These are phyloP conservation scores for Hypoxylon rickii DNA, from an alignment of 495 filamentous ascomycete genomes.

Conservation along the genomic window DNA sequence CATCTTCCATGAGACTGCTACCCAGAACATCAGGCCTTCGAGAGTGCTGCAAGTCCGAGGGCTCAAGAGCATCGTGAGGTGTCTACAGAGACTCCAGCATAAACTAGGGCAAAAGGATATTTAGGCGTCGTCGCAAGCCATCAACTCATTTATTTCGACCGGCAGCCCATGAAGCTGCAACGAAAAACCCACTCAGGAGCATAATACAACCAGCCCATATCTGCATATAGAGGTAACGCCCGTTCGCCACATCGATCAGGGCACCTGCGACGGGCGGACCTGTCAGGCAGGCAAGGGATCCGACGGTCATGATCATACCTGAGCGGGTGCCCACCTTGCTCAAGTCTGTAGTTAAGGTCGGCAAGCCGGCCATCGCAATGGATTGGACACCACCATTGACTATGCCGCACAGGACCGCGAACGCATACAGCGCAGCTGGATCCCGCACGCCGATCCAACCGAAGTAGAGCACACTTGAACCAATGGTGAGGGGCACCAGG, in stretches of 20 bases:
- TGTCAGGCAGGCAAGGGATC: constrained; percentile 64
- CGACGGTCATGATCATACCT: constrained; percentile 71
- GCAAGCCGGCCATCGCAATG: constrained; percentile 63
- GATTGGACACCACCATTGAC: constrained; percentile 67
- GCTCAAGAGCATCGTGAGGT: no score
- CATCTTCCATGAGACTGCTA: no score
- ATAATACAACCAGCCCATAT: constrained; percentile 53
- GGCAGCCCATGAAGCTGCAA: constrained; percentile 26
- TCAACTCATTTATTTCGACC: constrained; percentile 7
- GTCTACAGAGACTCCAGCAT: neutral
- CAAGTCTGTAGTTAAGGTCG: constrained; percentile 62
- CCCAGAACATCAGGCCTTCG: no score
- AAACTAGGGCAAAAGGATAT: neutral
- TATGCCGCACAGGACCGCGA: constrained; percentile 66
- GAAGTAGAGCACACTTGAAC: constrained; percentile 28
- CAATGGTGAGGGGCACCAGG: constrained; percentile 56
- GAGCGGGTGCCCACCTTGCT: constrained; percentile 65
- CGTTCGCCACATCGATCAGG: constrained; percentile 44
- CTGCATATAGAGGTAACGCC: constrained; percentile 57
- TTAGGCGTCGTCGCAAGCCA: no score
- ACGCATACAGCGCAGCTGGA: constrained; percentile 54
- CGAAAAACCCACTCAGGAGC: constrained; percentile 22
- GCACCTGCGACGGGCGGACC: constrained; percentile 70
- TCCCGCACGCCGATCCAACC: constrained; percentile 61
- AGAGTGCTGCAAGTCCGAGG: no score